A percentile compares a stretch with the other conserved stretches of the same genome.
phyloP scores from a whole-genome alignment of 2,329 filamentous ascomycete genomes.

The Trichoderma pleuroti region DNA sequence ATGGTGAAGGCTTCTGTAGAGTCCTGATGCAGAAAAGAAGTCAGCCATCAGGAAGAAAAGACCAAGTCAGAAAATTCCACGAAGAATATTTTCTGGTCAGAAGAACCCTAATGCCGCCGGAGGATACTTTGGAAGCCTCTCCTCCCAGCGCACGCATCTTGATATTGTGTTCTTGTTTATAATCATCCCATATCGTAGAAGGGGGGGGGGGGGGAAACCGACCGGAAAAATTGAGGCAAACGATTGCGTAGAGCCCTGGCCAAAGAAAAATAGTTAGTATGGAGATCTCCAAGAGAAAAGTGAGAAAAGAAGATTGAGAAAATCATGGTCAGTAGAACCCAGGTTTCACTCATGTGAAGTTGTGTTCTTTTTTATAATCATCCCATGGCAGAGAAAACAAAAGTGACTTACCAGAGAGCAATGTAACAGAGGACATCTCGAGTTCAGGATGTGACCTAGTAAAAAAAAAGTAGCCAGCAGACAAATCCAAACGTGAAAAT shows the following conservation, averaged over 20 bases:
- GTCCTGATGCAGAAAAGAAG: not conserved
- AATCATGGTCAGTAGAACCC: not conserved
- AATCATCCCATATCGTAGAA: not conserved
- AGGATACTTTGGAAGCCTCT: no score
- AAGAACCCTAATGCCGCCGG: not conserved
- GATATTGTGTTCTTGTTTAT: not conserved
- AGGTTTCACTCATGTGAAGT: not conserved
- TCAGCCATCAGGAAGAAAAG: not conserved
- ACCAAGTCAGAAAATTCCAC: not conserved
- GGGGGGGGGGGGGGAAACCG: not conserved
- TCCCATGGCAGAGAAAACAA: not conserved
- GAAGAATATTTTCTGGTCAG: not conserved
- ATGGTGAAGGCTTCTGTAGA: not conserved
- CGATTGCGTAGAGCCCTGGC: not conserved
- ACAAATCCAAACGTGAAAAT: not conserved
- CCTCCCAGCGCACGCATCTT: not conserved
- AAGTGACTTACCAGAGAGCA: not conserved
- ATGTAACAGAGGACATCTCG: not conserved
- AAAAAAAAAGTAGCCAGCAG: not conserved
- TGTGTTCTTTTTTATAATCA: not conserved
- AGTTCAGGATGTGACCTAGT: not conserved
- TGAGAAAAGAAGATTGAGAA: not conserved
- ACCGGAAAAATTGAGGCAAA: not conserved
- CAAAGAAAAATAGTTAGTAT: not conserved
- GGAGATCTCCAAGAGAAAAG: not conserved